These are phyloP conservation scores for Heteromeles arbutifolia DNA, from an alignment of 306 rosid species.

Conservation along the genomic window DNA sequence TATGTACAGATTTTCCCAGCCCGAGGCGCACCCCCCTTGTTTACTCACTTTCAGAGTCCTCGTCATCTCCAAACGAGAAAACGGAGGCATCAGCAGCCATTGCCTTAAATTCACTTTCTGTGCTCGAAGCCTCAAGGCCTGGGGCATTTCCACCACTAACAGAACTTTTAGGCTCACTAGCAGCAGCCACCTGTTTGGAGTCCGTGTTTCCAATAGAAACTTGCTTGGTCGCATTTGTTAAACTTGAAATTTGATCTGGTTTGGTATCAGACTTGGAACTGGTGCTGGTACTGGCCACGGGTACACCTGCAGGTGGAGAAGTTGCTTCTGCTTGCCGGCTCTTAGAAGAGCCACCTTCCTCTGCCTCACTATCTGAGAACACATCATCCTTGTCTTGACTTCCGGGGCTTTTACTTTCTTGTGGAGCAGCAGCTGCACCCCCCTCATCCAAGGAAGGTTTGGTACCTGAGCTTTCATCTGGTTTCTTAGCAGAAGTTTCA, in stretches of 20 bases:
- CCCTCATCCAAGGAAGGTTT: slow-evolving; percentile 35
- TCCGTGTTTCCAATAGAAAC: slow-evolving; percentile 51
- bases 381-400: slow-evolving; percentile 69
- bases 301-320: slow-evolving; percentile 35
- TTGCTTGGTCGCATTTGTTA: slow-evolving; percentile 54
- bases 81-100: slow-evolving; percentile 99
- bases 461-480: slow-evolving; percentile 65
- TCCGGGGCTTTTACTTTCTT: slow-evolving; percentile 30
- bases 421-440: slow-evolving; percentile 26
- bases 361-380: slow-evolving; percentile 80
- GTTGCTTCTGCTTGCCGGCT: slow-evolving; percentile 45
- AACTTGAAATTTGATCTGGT: slow-evolving; percentile 45
- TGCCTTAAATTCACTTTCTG: slow-evolving; percentile 93
- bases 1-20: slow-evolving; percentile 53
- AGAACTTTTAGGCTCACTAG: slow-evolving; percentile 42
- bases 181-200: slow-evolving; percentile 22
- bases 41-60: slow-evolving; percentile 90
- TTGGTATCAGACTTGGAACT: slow-evolving; percentile 34
- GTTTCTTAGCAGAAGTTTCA: slow-evolving; percentile 39
- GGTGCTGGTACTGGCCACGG: slow-evolving; percentile 26
- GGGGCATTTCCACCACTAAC: slow-evolving; percentile 32
- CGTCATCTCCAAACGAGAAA: slow-evolving; percentile 89
- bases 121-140: slow-evolving; percentile 32
- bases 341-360: slow-evolving; percentile 59
- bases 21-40: slow-evolving; percentile 1